Conservation (phyloP, 306 rosid species). For the Albizia julibrissin region DNA sequence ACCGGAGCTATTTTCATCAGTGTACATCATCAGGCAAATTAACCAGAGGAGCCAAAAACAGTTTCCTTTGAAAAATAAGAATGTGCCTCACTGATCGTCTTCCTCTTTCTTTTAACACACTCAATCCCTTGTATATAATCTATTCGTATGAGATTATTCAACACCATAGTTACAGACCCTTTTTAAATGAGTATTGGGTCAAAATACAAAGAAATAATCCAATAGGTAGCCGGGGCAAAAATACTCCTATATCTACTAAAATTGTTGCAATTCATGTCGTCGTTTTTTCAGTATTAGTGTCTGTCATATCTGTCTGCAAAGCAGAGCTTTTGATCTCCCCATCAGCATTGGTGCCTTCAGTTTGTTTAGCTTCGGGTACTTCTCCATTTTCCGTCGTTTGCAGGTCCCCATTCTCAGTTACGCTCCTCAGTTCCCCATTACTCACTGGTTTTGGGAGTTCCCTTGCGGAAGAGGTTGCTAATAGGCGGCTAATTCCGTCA, state of each 20-base stretch:
- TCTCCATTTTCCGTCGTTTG: conserved; percentile 66
- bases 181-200: neutral
- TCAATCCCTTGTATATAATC: conserved; percentile 24
- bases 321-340: conserved; percentile 45
- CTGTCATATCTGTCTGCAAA: conserved; percentile 41
- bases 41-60: neutral
- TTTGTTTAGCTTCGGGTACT: conserved; percentile 44
- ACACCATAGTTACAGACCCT: conserved; percentile 30
- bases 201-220: neutral
- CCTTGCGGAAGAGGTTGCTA: conserved; percentile 71
- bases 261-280: conserved; percentile 26
- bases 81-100: conserved; percentile 35
- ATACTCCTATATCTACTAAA: conserved; percentile 18
- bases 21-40: neutral
- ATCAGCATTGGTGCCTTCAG: conserved; percentile 35
- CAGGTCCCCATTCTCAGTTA: conserved; percentile 61
- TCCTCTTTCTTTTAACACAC: neutral
- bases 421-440: conserved; percentile 48
- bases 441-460: conserved; percentile 61
- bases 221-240: neutral
- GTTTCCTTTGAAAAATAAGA: neutral
- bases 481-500: conserved; percentile 69
- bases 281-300: conserved; percentile 41
- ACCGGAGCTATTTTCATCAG: neutral
- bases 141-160: conserved; percentile 11